Evolutionary conservation across 805 yeast species (phyloP).

Genomic region (Candida khao-thaluensis): DNA sequence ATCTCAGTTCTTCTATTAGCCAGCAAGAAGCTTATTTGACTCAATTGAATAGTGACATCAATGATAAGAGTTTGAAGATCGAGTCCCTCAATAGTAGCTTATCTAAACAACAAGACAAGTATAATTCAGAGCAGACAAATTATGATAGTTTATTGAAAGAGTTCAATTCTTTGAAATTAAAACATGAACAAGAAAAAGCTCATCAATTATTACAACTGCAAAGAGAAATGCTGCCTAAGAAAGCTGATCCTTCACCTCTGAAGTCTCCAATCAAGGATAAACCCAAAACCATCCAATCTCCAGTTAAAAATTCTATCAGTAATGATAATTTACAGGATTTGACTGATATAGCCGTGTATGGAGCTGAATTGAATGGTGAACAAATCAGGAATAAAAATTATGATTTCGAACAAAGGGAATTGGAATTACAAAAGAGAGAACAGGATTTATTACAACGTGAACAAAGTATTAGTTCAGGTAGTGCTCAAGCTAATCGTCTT

Average conservation of each 20-base stretch:
- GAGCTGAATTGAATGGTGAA: slow-evolving; percentile 34
- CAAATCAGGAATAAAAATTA: slow-evolving; percentile 13
- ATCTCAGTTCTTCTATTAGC: slow-evolving; percentile 17
- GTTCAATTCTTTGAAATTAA: slow-evolving; percentile 7
- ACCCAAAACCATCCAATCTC: not conserved
- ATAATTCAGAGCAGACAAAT: slow-evolving; percentile 10
- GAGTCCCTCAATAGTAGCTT: slow-evolving; percentile 18
- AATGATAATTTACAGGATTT: slow-evolving; percentile 34
- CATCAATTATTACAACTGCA: slow-evolving; percentile 3
- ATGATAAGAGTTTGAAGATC: slow-evolving; percentile 20
- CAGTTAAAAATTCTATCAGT: slow-evolving; percentile 10
- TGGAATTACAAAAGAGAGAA: slow-evolving; percentile 27
- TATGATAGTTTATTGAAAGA: slow-evolving; percentile 13
- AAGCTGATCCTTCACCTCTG: not conserved
- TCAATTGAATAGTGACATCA: slow-evolving; percentile 24
- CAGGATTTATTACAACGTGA: slow-evolving; percentile 22
- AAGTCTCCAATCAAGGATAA: not conserved
- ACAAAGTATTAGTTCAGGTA: slow-evolving; percentile 1
- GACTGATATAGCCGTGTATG: slow-evolving; percentile 37
- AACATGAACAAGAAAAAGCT: slow-evolving; percentile 8
- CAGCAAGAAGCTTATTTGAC: slow-evolving; percentile 22
- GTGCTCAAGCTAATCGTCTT: slow-evolving; percentile 4
- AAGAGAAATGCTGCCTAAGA: slow-evolving; percentile 3
- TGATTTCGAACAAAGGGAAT: slow-evolving; percentile 21
- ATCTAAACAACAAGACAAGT: slow-evolving; percentile 17